These are phyloP conservation scores for Alternaria consortialis DNA, from an alignment of 2,329 filamentous ascomycete species.

Conservation along the genomic window DNA sequence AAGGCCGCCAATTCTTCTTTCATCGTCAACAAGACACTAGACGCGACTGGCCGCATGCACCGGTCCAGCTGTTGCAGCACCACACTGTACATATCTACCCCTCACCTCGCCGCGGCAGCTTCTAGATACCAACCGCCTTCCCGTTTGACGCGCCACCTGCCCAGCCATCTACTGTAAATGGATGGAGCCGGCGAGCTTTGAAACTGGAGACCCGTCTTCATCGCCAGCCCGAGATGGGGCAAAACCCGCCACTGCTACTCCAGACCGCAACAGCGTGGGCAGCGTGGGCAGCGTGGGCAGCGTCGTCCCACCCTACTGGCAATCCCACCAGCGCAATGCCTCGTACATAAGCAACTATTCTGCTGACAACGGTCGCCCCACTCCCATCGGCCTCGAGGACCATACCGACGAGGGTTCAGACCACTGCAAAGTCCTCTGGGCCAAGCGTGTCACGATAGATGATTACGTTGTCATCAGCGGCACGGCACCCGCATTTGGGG, in stretches of 20 bases:
- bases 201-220: conserved; percentile 38
- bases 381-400: conserved; percentile 69
- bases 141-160: conserved; percentile 32
- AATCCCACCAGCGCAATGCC: conserved; percentile 51
- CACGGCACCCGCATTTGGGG: conserved; percentile 69
- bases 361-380: conserved; percentile 45
- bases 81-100: conserved; percentile 25
- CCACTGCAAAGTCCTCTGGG: conserved; percentile 68
- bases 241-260: conserved; percentile 33
- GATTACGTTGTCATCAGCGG: conserved; percentile 70
- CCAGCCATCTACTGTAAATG: conserved; percentile 47
- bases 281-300: conserved; percentile 41
- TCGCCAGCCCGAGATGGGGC: conserved; percentile 32
- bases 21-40: conserved; percentile 25
- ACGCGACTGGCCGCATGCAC: conserved; percentile 20
- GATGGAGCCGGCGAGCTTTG: conserved; percentile 51
- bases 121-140: conserved; percentile 23
- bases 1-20: conserved; percentile 16
- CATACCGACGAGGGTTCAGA: conserved; percentile 68
- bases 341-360: conserved; percentile 50
- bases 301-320: conserved; percentile 60
- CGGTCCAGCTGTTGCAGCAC: conserved; percentile 13
- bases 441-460: conserved; percentile 67
- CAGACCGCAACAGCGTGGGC: conserved; percentile 44
- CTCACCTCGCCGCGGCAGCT: conserved; percentile 22